Percentiles rank a stretch among this genome's conserved stretches.
Evolutionary conservation across 352 stramenopile genomes (phyloP).

Genomic region (Globisporangium barbulae): DNA sequence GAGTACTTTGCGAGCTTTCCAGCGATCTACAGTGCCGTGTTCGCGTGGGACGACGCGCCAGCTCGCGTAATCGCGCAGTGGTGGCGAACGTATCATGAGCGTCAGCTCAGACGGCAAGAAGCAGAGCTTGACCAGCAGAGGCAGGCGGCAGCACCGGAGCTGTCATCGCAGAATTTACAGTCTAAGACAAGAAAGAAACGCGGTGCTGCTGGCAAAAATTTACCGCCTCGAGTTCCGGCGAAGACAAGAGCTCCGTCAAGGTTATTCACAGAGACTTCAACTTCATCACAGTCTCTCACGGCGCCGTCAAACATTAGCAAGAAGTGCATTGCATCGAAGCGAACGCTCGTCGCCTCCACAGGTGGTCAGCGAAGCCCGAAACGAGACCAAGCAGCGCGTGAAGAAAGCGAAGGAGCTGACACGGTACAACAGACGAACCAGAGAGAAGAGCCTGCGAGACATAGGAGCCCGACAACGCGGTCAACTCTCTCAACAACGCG

Average conservation of each 20-base stretch:
- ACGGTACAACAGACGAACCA: not conserved
- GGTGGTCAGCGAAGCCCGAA: not conserved
- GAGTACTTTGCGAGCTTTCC: conserved; percentile 30
- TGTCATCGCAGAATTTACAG: not conserved
- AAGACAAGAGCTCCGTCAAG: not conserved
- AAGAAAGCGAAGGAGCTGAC: not conserved
- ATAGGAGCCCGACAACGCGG: too few relatives aligned
- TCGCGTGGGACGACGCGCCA: conserved; percentile 33
- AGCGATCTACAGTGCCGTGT: conserved; percentile 32
- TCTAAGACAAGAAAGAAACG: not conserved
- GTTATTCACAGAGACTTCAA: not conserved
- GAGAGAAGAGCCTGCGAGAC: not conserved
- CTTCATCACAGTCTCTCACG: not conserved
- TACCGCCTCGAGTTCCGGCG: not conserved
- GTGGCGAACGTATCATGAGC: conserved; percentile 23
- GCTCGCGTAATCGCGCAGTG: conserved; percentile 28
- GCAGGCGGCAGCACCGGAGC: not conserved
- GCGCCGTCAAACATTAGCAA: not conserved
- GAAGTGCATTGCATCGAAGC: not conserved
- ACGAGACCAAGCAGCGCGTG: not conserved
- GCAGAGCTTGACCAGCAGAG: not conserved
- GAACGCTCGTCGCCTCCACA: not conserved
- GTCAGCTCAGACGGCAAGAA: not conserved
- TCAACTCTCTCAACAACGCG: not conserved
- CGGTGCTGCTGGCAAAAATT: not conserved